phyloP scores from a whole-genome alignment of 441 rosid species.

The Macaranga tanarius region DNA sequence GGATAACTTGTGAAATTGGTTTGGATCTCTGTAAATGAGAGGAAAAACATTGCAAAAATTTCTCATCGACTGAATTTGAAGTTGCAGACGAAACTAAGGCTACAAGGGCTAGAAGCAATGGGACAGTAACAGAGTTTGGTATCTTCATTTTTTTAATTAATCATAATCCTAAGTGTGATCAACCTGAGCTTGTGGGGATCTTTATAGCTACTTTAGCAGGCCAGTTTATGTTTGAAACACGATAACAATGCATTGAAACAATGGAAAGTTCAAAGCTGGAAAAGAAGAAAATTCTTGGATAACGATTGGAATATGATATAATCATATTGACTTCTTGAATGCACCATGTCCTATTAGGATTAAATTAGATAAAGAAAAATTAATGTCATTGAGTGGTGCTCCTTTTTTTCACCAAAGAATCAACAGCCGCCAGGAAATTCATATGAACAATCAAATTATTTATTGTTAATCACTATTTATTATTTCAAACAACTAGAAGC shows the following conservation, averaged over 20 bases:
- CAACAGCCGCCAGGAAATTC: too few relatives aligned
- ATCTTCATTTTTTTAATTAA: background rate
- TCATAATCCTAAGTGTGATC: background rate
- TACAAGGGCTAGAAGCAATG: conserved; percentile 3
- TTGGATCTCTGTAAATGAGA: conserved; percentile 17
- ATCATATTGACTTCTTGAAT: background rate
- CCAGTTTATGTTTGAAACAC: background rate
- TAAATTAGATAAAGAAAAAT: too few relatives aligned
- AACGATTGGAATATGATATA: background rate
- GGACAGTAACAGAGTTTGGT: background rate
- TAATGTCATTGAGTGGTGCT: too few relatives aligned
- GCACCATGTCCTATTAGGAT: too few relatives aligned
- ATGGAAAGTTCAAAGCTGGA: conserved; percentile 1
- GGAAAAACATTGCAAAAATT: conserved; percentile 27
- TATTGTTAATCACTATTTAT: too few relatives aligned
- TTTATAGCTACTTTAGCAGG: too few relatives aligned
- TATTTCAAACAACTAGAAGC: too few relatives aligned
- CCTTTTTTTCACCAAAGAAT: too few relatives aligned
- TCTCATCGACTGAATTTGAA: conserved; percentile 11
- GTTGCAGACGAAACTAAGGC: background rate
- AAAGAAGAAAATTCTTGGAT: background rate
- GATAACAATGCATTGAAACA: background rate
- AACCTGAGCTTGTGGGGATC: background rate
- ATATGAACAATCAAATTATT: too few relatives aligned
- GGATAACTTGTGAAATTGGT: background rate